Evolutionary conservation across 345 rosid species (phyloP), one percentile per base, ranked within the genome.

Genomic region (Pseudoturritis turrita): DNA sequence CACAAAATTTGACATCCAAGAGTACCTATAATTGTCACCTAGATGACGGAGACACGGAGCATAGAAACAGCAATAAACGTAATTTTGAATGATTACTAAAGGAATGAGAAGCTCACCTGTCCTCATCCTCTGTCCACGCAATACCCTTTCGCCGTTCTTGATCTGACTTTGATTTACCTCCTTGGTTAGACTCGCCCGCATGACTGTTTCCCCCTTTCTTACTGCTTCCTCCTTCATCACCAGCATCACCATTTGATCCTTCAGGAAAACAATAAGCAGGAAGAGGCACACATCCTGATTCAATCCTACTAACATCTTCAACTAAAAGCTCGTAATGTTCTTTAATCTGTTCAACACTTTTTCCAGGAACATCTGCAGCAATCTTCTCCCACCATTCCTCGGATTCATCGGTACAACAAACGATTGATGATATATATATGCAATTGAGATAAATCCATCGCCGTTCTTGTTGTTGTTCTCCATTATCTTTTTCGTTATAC

Each of bases 51-150:
- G 41, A 31, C 50, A 51, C 31, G 43, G n/a, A 71, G 65, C 57
- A 74, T 31, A 41, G 41, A 55, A 25, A 23, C 63, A 40, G n/a
- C 17, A 18, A 59, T 2, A 59, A 73, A 54, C 35, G 6, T 29
- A 18, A 19, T 2, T 31, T 50, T 14, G 12, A 58, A 43, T 15
- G 15, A 58, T 47, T 6, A 9, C 26, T 29, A 53, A 53, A 52
- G 18, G 29, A 22, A 22, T 10, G 9, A 54, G 63, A 43, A 35
- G 39, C 39, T 84, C 65, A 91, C 96, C 95, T 84, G 84, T 90
- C 95, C 44, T 95, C 99, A 41, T 91, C 97, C 81, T 91, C 99
- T 2, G 99, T 88, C 99, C 99, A 95, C 41, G 98, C 96, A 81
- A 88, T 87, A 62, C 99, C 98, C 78, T 91, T 95, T 17, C 99